A percentile compares a stretch with the other conserved stretches of the same genome.
Conservation (phyloP, 2,329 filamentous ascomycete species). For the Colletotrichum siamense region DNA sequence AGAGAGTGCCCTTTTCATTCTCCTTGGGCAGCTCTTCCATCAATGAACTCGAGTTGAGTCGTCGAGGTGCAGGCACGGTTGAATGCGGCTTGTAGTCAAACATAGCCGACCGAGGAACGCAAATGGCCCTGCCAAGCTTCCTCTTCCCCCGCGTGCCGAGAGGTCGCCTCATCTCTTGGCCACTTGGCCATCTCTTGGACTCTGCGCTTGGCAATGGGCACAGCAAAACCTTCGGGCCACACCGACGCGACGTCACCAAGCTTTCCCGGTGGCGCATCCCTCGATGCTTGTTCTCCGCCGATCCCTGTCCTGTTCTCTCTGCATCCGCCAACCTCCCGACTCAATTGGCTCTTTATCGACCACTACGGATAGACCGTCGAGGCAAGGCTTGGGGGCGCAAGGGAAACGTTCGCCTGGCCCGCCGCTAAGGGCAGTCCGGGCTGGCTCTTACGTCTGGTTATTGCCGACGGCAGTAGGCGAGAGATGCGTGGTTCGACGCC, state of each 20-base stretch:
- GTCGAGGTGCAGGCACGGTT: neutral
- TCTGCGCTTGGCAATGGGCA: conserved; percentile 4
- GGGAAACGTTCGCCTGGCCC: neutral
- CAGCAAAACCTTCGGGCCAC: neutral
- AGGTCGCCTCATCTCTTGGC: conserved; percentile 18
- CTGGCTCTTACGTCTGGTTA: neutral
- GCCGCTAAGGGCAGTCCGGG: neutral
- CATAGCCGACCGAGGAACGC: neutral
- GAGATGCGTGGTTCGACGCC: neutral
- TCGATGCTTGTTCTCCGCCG: conserved; percentile 8
- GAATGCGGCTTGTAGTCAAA: neutral
- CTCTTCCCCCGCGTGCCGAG: neutral
- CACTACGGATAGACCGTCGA: neutral
- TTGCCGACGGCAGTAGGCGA: neutral
- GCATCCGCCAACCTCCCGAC: neutral
- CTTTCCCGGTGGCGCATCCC: conserved; percentile 12
- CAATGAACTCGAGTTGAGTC: neutral
- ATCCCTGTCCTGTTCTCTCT: neutral
- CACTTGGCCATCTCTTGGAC: conserved; percentile 6
- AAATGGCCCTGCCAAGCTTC: neutral
- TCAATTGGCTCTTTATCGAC: neutral
- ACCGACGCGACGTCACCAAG: conserved; percentile 17
- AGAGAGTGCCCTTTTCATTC: neutral
- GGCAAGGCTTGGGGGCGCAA: neutral
- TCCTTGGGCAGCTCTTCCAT: neutral